Percentiles rank a stretch among this genome's conserved stretches.
Conservation (phyloP, 441 rosid species). For the Corymbia citriodora region DNA sequence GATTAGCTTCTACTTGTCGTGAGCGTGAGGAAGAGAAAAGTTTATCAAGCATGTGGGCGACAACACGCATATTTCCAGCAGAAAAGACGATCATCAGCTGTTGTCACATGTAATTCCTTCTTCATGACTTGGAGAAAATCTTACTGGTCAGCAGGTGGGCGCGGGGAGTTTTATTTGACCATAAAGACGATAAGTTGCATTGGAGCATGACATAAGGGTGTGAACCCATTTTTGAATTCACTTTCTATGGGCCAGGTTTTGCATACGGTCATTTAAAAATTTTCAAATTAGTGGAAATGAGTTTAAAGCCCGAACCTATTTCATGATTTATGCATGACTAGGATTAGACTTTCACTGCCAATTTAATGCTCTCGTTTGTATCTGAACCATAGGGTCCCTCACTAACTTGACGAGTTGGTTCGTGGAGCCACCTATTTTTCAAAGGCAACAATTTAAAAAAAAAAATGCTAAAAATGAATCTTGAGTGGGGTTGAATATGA, state of each 20-base stretch:
- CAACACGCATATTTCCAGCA: too few relatives aligned
- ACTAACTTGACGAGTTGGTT: background rate
- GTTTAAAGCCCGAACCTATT: background rate
- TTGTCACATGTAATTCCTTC: background rate
- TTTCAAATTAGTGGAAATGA: background rate
- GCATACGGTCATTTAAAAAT: background rate
- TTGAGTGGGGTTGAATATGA: fast-evolving
- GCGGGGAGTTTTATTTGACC: background rate
- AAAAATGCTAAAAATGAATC: background rate
- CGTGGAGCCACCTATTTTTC: background rate
- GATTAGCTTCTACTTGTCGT: background rate
- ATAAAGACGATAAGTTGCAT: background rate
- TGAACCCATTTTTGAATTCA: background rate
- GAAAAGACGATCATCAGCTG: background rate
- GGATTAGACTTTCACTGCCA: background rate
- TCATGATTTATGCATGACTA: background rate
- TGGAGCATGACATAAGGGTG: background rate
- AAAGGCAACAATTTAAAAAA: background rate
- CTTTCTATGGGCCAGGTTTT: background rate
- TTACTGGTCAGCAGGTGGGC: background rate
- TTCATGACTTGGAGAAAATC: background rate
- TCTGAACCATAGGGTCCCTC: background rate
- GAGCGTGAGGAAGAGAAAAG: background rate
- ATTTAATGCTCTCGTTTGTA: background rate
- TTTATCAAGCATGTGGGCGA: background rate